Evolutionary conservation across 768 basidiomycete species (phyloP).

Genomic region (Lactifluus echinatus): DNA sequence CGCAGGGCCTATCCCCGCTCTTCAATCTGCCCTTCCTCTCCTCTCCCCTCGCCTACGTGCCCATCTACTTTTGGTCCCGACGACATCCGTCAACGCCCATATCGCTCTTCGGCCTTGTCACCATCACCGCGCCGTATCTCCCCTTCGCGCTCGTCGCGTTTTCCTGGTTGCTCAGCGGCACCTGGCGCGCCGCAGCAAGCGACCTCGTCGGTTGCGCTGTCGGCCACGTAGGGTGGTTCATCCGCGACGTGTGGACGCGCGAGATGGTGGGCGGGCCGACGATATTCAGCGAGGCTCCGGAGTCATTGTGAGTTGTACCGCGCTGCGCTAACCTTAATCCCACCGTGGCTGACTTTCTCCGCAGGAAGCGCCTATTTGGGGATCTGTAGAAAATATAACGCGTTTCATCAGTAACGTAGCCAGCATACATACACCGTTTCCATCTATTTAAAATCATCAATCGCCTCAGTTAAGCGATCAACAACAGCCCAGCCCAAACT

Average conservation of each 20-base stretch:
- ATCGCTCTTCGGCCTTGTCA: slow-evolving; percentile 89
- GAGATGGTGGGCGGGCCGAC: slow-evolving; percentile 76
- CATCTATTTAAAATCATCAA: neutral
- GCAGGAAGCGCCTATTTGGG: slow-evolving; percentile 60
- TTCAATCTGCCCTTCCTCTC: slow-evolving; percentile 92
- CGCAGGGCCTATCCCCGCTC: slow-evolving; percentile 70
- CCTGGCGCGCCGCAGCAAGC: slow-evolving; percentile 75
- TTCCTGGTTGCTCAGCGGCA: slow-evolving; percentile 74
- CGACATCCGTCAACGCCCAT: slow-evolving; percentile 94
- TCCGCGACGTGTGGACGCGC: slow-evolving; percentile 80
- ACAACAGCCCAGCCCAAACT: neutral
- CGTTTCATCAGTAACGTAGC: neutral
- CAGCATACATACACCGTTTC: neutral
- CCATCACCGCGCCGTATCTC: slow-evolving; percentile 92
- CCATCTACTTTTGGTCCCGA: slow-evolving; percentile 96
- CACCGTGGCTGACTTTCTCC: too few species aligned
- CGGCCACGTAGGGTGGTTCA: slow-evolving; percentile 78
- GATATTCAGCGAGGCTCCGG: slow-evolving; percentile 64
- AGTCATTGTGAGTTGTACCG: slow-evolving; percentile 43
- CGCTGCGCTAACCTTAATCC: too few species aligned
- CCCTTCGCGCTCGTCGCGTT: slow-evolving; percentile 86
- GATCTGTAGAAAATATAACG: slow-evolving; percentile 30
- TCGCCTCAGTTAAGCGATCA: neutral
- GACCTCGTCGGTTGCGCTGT: slow-evolving; percentile 82
- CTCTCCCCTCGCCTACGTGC: slow-evolving; percentile 85